These are phyloP conservation scores for Perilla frutescens DNA, from an alignment of 257 asterid species.

Conservation along the genomic window DNA sequence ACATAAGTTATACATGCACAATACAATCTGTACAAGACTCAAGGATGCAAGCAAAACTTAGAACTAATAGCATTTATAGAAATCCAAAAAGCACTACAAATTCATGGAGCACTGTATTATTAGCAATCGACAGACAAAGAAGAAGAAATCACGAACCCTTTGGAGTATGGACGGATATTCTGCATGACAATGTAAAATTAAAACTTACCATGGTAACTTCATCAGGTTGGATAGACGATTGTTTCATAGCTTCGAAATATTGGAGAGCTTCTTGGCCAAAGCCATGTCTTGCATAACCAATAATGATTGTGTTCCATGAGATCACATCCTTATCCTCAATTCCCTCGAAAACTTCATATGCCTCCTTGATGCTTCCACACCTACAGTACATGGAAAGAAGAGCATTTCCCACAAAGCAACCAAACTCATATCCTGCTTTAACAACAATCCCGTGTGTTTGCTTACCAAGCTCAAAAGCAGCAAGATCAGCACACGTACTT, in stretches of 20 bases:
- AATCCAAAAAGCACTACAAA: not conserved
- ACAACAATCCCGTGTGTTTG: constrained; percentile 75
- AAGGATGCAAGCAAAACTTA: not conserved
- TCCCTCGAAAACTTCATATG: constrained; percentile 57
- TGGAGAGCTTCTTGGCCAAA: constrained; percentile 75
- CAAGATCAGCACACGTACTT: constrained; percentile 88
- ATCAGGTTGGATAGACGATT: constrained; percentile 60
- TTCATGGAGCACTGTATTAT: not conserved
- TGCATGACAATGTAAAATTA: not conserved
- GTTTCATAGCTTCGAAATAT: constrained; percentile 70
- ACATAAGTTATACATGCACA: not conserved
- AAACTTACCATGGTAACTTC: constrained; percentile 86
- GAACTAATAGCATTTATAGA: not conserved
- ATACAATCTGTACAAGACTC: not conserved
- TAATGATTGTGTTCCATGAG: constrained; percentile 92
- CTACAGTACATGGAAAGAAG: constrained; percentile 93
- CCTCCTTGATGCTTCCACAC: constrained; percentile 91
- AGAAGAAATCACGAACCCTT: too few relatives aligned
- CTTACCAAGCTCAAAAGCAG: constrained; percentile 89
- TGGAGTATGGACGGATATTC: too few relatives aligned
- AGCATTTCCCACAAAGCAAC: constrained; percentile 86
- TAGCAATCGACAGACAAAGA: not conserved
- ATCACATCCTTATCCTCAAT: constrained; percentile 76
- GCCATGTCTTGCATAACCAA: constrained; percentile 93
- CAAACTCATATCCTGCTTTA: constrained; percentile 82